Evolutionary conservation across 305 asterid genomes (phyloP).

Genomic region (Rubia occidens): DNA sequence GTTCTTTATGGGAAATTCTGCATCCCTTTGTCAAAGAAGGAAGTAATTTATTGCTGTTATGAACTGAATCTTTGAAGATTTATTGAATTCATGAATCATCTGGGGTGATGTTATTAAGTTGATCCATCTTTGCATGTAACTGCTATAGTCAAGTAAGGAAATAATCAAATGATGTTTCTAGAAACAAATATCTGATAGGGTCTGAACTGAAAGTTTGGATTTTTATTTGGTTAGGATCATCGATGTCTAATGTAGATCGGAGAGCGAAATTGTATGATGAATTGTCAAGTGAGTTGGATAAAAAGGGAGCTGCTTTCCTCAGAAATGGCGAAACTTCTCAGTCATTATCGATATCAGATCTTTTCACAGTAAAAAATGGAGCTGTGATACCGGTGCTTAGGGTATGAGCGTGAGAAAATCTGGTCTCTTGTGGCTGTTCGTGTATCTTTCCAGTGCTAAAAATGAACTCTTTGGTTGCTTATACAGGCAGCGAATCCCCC

Average conservation of each 20-base stretch:
- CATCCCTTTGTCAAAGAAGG: neutral
- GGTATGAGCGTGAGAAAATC: slow-evolving; percentile 32
- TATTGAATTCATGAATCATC: neutral
- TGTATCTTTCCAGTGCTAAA: slow-evolving; percentile 12
- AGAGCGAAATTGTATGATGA: slow-evolving; percentile 59
- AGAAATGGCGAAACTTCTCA: slow-evolving; percentile 85
- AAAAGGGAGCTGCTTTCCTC: slow-evolving; percentile 74
- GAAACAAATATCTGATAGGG: neutral
- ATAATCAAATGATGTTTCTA: neutral
- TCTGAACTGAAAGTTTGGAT: slow-evolving; percentile 3
- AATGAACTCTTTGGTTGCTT: slow-evolving; percentile 17
- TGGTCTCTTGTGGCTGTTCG: slow-evolving; percentile 2
- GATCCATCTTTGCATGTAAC: neutral
- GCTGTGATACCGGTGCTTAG: slow-evolving; percentile 52
- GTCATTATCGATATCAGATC: slow-evolving; percentile 72
- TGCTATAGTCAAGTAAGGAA: neutral
- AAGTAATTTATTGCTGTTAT: neutral
- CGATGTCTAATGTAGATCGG: slow-evolving; percentile 44
- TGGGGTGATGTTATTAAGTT: neutral
- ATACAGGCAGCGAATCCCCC: slow-evolving; percentile 78
- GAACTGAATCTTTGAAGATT: slow-evolving; percentile 3
- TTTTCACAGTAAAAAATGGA: slow-evolving; percentile 60
- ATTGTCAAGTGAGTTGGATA: slow-evolving; percentile 71
- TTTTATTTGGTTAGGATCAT: slow-evolving; percentile 28
- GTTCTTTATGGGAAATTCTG: neutral